Evolutionary conservation across 1,284 basidiomycete genomes (phyloP).

Genomic region (Bondarzewia mesenterica): DNA sequence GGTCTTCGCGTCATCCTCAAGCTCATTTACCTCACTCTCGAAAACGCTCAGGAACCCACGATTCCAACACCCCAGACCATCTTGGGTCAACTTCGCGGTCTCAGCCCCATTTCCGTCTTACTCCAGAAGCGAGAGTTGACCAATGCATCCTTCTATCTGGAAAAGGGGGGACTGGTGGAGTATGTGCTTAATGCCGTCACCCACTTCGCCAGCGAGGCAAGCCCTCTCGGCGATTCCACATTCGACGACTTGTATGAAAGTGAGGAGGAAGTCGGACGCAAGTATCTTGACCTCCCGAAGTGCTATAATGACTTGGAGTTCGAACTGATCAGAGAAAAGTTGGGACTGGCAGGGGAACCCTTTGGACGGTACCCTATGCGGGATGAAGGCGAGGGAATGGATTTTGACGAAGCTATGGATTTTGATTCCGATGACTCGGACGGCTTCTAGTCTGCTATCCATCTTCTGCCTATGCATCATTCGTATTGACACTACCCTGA

Average conservation of each 20-base stretch:
- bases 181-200: not conserved
- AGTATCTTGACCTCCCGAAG: not conserved
- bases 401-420: too few species aligned
- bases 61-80: not conserved
- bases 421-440: too few species aligned
- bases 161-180: not conserved
- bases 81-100: too few species aligned
- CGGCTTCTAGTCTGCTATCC: too few species aligned
- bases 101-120: too few species aligned
- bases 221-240: not conserved
- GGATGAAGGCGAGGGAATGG: too few species aligned
- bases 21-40: not conserved
- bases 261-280: not conserved
- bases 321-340: not conserved
- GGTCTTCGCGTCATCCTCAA: not conserved
- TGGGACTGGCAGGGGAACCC: too few species aligned
- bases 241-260: not conserved
- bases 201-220: not conserved
- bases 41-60: not conserved
- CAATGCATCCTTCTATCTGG: too few species aligned
- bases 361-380: too few species aligned
- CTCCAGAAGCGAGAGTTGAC: too few species aligned
- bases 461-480: too few species aligned
- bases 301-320: not conserved
- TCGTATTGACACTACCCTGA: too few species aligned